These are phyloP conservation scores for Carnegiea gigantea DNA, from an alignment of 179 eudicot genomes.

Conservation along the genomic window DNA sequence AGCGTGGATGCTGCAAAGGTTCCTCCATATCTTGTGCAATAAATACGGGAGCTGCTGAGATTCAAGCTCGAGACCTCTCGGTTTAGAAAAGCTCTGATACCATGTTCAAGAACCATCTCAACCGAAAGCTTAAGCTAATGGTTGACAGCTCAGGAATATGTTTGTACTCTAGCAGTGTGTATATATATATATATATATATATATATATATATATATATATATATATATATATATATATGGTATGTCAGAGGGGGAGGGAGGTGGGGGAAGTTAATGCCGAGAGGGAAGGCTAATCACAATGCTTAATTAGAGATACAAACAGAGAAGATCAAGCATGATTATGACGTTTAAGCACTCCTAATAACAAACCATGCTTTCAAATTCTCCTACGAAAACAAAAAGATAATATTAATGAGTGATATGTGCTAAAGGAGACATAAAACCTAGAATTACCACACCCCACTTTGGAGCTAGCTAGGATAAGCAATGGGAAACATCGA, in stretches of 20 bases:
- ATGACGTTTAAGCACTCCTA: conserved; percentile 34
- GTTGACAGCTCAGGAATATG: too few relatives aligned
- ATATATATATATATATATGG: too few relatives aligned
- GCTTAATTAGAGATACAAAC: conserved; percentile 9
- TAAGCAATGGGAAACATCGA: conserved; percentile 28
- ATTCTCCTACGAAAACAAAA: conserved; percentile 11
- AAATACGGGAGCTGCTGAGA: too few relatives aligned
- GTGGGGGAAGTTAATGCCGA: conserved; percentile 1
- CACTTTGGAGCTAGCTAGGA: neutral
- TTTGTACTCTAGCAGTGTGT: too few relatives aligned
- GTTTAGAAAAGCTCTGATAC: too few relatives aligned
- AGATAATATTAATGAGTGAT: conserved; percentile 28
- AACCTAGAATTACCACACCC: conserved; percentile 25
- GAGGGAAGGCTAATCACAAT: neutral
- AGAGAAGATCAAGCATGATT: conserved; percentile 25
- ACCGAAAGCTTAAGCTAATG: too few relatives aligned
- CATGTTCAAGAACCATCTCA: too few relatives aligned
- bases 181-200: too few relatives aligned
- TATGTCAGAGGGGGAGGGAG: neutral
- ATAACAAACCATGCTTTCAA: conserved; percentile 29
- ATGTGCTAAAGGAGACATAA: conserved; percentile 25
- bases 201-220: too few relatives aligned
- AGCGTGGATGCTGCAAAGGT: too few relatives aligned
- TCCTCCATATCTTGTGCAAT: too few relatives aligned
- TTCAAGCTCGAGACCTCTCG: too few relatives aligned